Percentiles rank a stretch among this genome's conserved stretches.
Evolutionary conservation across 2,329 filamentous ascomycete species (phyloP).

Genomic region (Botryotinia convoluta): DNA sequence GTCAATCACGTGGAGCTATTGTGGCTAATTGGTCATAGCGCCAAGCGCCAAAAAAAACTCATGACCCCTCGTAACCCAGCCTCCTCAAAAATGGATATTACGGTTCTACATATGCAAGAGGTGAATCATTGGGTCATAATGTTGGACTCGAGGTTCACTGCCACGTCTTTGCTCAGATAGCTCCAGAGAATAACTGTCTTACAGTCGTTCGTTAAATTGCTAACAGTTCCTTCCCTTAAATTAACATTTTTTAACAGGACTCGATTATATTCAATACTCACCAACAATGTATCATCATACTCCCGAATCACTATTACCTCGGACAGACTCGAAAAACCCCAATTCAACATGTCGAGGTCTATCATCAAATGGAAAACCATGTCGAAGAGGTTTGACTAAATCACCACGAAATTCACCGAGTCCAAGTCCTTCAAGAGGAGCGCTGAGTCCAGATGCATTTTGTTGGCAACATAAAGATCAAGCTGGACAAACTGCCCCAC

Average conservation of each 20-base stretch:
- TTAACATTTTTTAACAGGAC: slow-evolving; percentile 6
- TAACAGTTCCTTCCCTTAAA: neutral
- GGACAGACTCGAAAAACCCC: slow-evolving; percentile 82
- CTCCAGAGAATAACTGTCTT: neutral
- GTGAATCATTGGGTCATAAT: slow-evolving; percentile 22
- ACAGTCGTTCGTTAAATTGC: slow-evolving; percentile 16
- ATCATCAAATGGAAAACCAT: slow-evolving; percentile 77
- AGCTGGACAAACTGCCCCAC: slow-evolving; percentile 42
- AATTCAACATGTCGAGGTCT: slow-evolving; percentile 84
- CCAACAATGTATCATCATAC: slow-evolving; percentile 62
- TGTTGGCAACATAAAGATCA: slow-evolving; percentile 98
- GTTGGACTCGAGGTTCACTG: slow-evolving; percentile 16
- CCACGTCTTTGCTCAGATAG: slow-evolving; percentile 16
- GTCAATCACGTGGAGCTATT: slow-evolving; percentile 7
- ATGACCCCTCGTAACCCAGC: slow-evolving; percentile 15
- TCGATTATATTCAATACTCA: neutral
- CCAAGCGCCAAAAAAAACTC: neutral
- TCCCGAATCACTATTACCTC: slow-evolving; percentile 74
- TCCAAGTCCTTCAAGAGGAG: slow-evolving; percentile 30
- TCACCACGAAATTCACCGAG: slow-evolving; percentile 33
- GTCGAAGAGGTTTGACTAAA: slow-evolving; percentile 66
- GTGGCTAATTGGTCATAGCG: neutral
- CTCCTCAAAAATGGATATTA: slow-evolving; percentile 19
- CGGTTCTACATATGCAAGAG: neutral
- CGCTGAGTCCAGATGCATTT: slow-evolving; percentile 48